Conservation (phyloP, 495 filamentous ascomycete genomes). For the Neurospora sp. region DNA sequence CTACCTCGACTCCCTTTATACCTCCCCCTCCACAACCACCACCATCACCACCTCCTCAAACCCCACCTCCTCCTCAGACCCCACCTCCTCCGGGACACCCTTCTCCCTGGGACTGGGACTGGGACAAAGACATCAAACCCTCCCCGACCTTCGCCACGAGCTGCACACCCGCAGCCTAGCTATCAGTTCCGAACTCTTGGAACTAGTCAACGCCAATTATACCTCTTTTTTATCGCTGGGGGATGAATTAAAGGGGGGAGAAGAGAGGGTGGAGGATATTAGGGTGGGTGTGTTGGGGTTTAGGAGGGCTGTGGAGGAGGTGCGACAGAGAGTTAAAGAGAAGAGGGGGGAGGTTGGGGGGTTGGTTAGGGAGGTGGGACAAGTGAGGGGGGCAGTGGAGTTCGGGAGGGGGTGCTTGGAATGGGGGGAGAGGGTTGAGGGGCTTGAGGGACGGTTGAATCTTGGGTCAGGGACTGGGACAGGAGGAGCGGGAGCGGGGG, state of each 20-base stretch:
- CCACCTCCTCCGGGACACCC: too few relatives aligned
- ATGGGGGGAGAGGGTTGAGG: constrained; percentile 57
- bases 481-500: background rate
- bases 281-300: constrained; percentile 81
- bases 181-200: constrained; percentile 74
- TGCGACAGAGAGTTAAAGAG: constrained; percentile 36
- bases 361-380: constrained; percentile 31
- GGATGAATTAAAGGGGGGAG: constrained; percentile 71
- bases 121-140: constrained; percentile 64
- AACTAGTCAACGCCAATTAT: constrained; percentile 91
- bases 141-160: constrained; percentile 86
- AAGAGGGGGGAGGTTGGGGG: constrained; percentile 21
- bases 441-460: constrained; percentile 71
- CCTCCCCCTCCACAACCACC: too few relatives aligned
- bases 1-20: constrained; percentile 45
- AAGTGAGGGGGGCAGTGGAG: constrained; percentile 27
- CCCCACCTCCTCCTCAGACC: too few relatives aligned
- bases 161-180: constrained; percentile 64
- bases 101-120: too few relatives aligned
- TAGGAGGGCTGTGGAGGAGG: constrained; percentile 58
- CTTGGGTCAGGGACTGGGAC: constrained; percentile 23
- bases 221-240: constrained; percentile 80
- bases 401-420: constrained; percentile 62
- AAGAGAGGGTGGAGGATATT: constrained; percentile 85
- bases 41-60: too few relatives aligned